Evolutionary conservation across 2,329 filamentous ascomycete species (phyloP), one percentile per base, ranked within the genome.

Genomic region (Penicillium sp.): DNA sequence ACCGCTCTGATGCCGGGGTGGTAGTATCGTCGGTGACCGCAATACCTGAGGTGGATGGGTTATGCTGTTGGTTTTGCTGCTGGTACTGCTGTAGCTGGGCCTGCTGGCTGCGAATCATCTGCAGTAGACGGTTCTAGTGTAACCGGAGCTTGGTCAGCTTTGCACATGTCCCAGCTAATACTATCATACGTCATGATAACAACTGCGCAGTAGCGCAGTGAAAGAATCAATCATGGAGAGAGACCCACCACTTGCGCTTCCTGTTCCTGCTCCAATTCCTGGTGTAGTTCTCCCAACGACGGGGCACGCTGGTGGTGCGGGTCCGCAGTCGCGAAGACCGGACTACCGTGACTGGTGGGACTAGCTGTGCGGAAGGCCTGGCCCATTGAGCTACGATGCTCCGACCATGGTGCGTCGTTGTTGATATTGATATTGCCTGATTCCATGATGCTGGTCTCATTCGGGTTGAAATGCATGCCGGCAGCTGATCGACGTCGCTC

Each of bases 231-330:
- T 28, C 26, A 55, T 8, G 1, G 19, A 25, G 6, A 14, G n/a
- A 45, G 54, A 70, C 76, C 62, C 73, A 81, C 79, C 70, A 83
- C 81, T 74, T 82, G 81, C 16, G 79, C 80, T 69, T 83, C 81
- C 64, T 83, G 81, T 64, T 83, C 81, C 65, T 82, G 79, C 64
- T 83, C 81, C 48, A 83, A 65, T 62, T 82, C 80, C 64, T 83
- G 81, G 67, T 83, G 81, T 33, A 83, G 70, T 66, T 83, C 80
- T 26, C 81, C 81, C 35, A 83, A 64, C 33, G 79, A 82, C 6
- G 80, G 80, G 26, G 80, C 72, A 10, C 81, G 77, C 48, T 82
- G 80, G 48, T 82, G 80, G 63, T 81, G 79, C 19, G 79, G 79
- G 66, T 81, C 79, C 25, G 77, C 79, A 11, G 77, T 79, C 48